phyloP scores from a whole-genome alignment of 495 filamentous ascomycete species.

The Aspergillus bridgeri region DNA sequence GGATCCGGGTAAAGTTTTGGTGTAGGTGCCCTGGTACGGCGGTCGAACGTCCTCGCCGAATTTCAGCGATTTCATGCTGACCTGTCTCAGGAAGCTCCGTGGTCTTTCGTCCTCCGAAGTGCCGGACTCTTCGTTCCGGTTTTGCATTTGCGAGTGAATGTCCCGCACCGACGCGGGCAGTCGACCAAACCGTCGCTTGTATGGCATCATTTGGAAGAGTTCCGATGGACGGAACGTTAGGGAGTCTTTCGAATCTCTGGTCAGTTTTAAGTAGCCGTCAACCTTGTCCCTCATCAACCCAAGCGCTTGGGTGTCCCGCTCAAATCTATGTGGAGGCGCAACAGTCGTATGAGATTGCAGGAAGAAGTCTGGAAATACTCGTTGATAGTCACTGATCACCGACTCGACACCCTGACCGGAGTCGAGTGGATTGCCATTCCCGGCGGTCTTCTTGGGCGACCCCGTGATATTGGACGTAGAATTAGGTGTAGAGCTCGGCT shows the following conservation, averaged over 20 bases:
- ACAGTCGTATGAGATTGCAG: conserved; percentile 62
- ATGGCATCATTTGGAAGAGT: conserved; percentile 57
- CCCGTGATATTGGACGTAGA: conserved; percentile 16
- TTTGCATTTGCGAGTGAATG: conserved; percentile 58
- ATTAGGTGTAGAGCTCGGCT: conserved; percentile 34
- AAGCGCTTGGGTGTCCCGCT: conserved; percentile 55
- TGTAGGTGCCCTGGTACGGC: conserved; percentile 83
- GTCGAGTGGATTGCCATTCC: conserved; percentile 14
- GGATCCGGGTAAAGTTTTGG: conserved; percentile 47
- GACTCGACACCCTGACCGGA: conserved; percentile 14
- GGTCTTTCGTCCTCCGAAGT: conserved; percentile 30
- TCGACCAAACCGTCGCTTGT: conserved; percentile 50
- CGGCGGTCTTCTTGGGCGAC: conserved; percentile 23
- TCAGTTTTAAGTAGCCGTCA: conserved; percentile 38
- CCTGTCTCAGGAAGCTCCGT: conserved; percentile 51
- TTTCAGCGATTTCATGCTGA: conserved; percentile 73
- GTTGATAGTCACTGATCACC: conserved; percentile 59
- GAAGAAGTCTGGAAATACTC: conserved; percentile 74
- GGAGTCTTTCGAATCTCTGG: conserved; percentile 14
- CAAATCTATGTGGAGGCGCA: conserved; percentile 51
- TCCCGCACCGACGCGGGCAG: conserved; percentile 56
- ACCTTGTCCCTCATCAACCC: conserved; percentile 43
- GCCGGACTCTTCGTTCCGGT: conserved; percentile 19
- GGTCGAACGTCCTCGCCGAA: conserved; percentile 89
- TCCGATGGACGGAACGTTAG: conserved; percentile 50